A percentile compares a stretch with the other conserved stretches of the same genome.
Conservation (phyloP, 78 protist genomes). For the Pelomyxa schiedti region DNA sequence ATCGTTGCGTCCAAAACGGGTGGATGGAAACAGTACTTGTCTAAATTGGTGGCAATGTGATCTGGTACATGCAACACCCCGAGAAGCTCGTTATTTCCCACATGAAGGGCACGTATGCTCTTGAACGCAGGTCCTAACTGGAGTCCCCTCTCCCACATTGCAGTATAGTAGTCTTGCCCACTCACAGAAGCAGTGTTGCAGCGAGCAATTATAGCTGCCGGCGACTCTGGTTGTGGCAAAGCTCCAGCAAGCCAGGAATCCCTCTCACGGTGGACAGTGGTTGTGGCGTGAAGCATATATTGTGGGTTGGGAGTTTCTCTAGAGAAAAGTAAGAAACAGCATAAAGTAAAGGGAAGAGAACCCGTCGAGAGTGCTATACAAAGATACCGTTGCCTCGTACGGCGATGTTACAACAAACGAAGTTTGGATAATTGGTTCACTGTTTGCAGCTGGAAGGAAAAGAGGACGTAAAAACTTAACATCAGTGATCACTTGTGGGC, state of each 20-base stretch:
- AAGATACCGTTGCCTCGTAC: background rate
- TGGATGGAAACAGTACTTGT: background rate
- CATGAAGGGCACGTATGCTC: background rate
- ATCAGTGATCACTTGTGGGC: background rate
- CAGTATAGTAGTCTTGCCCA: background rate
- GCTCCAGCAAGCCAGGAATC: background rate
- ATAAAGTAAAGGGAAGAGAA: no score
- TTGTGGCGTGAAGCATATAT: background rate
- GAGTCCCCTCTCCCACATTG: background rate
- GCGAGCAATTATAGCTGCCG: background rate
- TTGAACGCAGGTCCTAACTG: background rate
- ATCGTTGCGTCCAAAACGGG: background rate
- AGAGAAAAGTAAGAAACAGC: no score
- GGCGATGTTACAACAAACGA: background rate
- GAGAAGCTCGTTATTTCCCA: background rate
- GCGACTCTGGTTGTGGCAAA: background rate
- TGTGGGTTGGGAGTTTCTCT: no score
- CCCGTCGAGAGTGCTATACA: background rate
- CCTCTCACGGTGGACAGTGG: background rate
- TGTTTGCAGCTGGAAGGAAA: background rate
- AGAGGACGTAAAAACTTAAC: background rate
- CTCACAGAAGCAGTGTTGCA: background rate
- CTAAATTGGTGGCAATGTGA: background rate
- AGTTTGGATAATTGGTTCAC: background rate
- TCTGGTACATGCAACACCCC: background rate